These are phyloP conservation scores for Fusarium incarnatum DNA, from an alignment of 2,329 filamentous ascomycete genomes.

Conservation along the genomic window DNA sequence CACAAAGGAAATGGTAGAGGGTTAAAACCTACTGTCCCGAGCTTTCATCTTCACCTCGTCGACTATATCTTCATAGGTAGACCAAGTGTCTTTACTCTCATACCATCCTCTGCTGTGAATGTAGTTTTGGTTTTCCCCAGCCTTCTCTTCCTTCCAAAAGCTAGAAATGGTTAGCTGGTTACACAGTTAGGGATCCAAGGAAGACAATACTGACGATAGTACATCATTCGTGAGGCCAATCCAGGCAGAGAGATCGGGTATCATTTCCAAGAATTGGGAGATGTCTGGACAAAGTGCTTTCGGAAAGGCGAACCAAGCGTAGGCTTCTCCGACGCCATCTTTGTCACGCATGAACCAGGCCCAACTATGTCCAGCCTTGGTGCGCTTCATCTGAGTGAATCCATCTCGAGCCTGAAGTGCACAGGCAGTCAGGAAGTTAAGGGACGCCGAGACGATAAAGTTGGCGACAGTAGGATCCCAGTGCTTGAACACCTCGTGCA, in stretches of 20 bases:
- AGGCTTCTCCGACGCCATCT: constrained; percentile 18
- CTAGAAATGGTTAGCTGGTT: background rate
- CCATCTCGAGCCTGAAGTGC: constrained; percentile 12
- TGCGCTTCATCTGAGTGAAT: constrained; percentile 2
- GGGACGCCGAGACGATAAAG: constrained; percentile 15
- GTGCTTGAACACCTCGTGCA: background rate
- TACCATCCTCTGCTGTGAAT: constrained; percentile 24
- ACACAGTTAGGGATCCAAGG: too few species aligned
- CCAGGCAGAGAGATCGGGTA: constrained; percentile 16
- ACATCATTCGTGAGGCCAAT: constrained; percentile 13
- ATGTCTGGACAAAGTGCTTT: constrained; percentile 4
- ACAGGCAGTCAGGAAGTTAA: constrained; percentile 18
- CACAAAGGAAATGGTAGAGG: too few species aligned
- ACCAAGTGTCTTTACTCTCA: background rate
- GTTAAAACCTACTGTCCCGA: background rate
- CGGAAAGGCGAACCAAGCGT: constrained; percentile 22
- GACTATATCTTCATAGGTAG: constrained; percentile 1
- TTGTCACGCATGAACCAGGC: constrained; percentile 31
- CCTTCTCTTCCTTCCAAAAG: constrained; percentile 23
- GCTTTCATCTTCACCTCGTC: background rate
- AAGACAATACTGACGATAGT: background rate
- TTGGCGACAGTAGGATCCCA: constrained; percentile 23
- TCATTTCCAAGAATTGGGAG: constrained; percentile 16
- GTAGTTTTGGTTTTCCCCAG: constrained; percentile 13
- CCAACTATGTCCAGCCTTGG: constrained; percentile 6